Conservation (phyloP, 2,329 filamentous ascomycete genomes). For the Alternaria sp. region DNA sequence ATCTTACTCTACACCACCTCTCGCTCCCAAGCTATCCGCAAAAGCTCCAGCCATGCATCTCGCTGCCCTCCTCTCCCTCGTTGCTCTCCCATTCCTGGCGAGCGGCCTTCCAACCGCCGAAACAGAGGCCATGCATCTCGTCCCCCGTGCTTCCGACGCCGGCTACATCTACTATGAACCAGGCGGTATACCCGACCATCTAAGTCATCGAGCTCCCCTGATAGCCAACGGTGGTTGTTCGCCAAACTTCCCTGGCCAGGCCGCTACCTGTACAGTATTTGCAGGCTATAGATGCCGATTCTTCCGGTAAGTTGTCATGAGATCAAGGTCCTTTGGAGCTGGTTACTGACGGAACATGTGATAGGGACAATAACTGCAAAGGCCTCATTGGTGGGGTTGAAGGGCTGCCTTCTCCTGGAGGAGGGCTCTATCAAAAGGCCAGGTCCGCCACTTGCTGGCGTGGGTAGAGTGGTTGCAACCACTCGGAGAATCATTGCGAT, state of each 20-base stretch:
- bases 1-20: not conserved
- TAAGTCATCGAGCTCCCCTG: not conserved
- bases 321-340: not conserved
- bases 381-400: not conserved
- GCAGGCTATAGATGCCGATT: not conserved
- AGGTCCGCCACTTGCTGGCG: not conserved
- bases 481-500: fast-evolving
- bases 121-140: not conserved
- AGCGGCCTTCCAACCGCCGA: not conserved
- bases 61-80: not conserved
- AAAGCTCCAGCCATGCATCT: not conserved
- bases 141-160: not conserved
- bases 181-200: not conserved
- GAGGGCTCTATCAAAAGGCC: not conserved
- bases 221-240: not conserved
- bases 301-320: not conserved
- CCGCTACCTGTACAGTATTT: not conserved
- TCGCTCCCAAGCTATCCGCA: not conserved
- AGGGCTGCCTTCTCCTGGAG: not conserved
- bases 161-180: not conserved
- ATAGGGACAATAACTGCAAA: not conserved
- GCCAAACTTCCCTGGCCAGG: not conserved
- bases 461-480: not conserved
- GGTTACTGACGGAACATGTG: fast-evolving
- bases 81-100: not conserved